Evolutionary conservation across 768 basidiomycete genomes (phyloP).

Genomic region (Clitopilus hobsonii): DNA sequence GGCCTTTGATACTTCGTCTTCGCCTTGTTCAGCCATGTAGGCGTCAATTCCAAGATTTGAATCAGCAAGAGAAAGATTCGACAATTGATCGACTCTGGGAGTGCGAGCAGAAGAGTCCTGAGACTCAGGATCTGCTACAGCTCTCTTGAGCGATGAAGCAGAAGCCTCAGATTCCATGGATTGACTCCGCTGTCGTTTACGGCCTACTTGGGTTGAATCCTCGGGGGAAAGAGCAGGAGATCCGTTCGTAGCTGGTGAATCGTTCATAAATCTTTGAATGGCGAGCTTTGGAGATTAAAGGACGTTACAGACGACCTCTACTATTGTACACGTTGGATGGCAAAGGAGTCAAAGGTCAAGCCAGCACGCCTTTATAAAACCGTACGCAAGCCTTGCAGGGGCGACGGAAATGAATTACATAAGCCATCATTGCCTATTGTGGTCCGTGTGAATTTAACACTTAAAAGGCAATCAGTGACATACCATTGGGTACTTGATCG

Average conservation of each 20-base stretch:
- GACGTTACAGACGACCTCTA: slow-evolving; percentile 5
- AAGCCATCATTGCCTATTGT: slow-evolving; percentile 2
- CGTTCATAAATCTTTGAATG: slow-evolving; percentile 33
- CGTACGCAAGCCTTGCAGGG: neutral
- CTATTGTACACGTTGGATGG: neutral
- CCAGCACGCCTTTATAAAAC: slow-evolving; percentile 8
- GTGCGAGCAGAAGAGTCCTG: slow-evolving; percentile 34
- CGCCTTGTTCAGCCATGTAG: slow-evolving; percentile 60
- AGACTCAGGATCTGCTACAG: slow-evolving; percentile 62
- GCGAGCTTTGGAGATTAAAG: slow-evolving; percentile 13
- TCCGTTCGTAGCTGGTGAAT: slow-evolving; percentile 39
- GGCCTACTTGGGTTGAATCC: slow-evolving; percentile 32
- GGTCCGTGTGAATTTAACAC: neutral
- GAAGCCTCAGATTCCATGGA: slow-evolving; percentile 73
- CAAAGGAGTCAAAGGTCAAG: slow-evolving; percentile 5
- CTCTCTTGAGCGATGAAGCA: slow-evolving; percentile 74
- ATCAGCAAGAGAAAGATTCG: slow-evolving; percentile 37
- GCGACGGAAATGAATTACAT: slow-evolving; percentile 6
- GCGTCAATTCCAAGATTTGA: slow-evolving; percentile 57
- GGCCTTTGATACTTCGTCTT: slow-evolving; percentile 27
- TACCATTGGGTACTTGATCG: slow-evolving; percentile 5
- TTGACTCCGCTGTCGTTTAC: slow-evolving; percentile 71
- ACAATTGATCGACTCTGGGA: slow-evolving; percentile 37
- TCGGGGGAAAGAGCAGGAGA: slow-evolving; percentile 41
- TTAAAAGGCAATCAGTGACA: neutral